Base-by-base conservation (phyloP, 179 eudicot species). In the Drosera spatulata region DNA sequence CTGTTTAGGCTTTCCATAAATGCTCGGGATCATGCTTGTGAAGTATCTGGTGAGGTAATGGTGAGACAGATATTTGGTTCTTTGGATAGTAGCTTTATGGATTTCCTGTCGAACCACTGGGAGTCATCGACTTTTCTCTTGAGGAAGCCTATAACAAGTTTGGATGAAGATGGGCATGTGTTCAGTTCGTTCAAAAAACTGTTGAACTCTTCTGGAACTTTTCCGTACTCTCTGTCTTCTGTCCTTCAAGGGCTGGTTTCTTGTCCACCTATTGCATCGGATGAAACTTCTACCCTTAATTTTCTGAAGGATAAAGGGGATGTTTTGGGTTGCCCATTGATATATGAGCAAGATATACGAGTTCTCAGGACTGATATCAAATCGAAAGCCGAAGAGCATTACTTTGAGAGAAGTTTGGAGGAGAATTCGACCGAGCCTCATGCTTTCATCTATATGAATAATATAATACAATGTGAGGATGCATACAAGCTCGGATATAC, bases 321-420 rank as follows among this genome's bases (percentile, higher is more conserved):
- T 56, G 64, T 67, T 46, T 76, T 90, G 49, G 95, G 86, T 68
- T 73, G 70, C 61, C 86, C 87, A 11, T 64, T 87, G 64, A 70
- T 72, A 38, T 85, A 90, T 70, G 80, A 81, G 64, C 93, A 90
- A 68, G 97, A 90, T 65, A 73, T 90, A 63, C 87, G 97, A 61
- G 93, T 87, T 14, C 55, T 90, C 45, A 85, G 78, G 71, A 76
- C 93, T 13, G 63, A 66, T 57, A 56, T 61, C 39, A 55, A 62
- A 49, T 61, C 66, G 10, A 70, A 68, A 66, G 53, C 55, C 9
- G 95, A 87, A 79, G 63, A 66, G 64, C 97, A 85, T 69, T 87
- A 77, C 66, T 86, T 88, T 69, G 65, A 60, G 52, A 72, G 61
- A 59, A 14, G 57, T 67, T 62, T 52, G 52, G 62, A 62, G 6